Evolutionary conservation across 2,329 filamentous ascomycete species (phyloP).

Genomic region (Talaromyces sp.): DNA sequence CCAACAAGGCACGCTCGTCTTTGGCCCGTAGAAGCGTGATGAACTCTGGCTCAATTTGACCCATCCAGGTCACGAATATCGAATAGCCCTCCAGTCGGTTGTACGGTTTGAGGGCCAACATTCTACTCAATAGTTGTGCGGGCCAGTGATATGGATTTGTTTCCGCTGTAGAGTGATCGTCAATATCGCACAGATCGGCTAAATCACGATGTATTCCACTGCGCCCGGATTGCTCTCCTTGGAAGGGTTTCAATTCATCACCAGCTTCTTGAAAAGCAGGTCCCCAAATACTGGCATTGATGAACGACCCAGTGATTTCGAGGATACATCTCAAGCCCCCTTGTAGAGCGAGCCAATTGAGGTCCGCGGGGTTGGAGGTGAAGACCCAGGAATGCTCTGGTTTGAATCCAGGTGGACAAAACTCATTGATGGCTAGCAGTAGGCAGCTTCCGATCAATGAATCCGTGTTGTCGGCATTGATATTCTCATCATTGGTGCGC

Average conservation of each 20-base stretch:
- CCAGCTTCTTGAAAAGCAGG: conserved; percentile 4
- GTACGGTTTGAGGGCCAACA: conserved; percentile 30
- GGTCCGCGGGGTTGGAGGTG: conserved; percentile 28
- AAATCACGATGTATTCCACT: conserved; percentile 30
- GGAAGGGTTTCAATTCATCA: conserved; percentile 24
- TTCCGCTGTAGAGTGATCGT: conserved; percentile 25
- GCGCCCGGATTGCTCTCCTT: conserved; percentile 28
- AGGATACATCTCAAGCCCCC: conserved; percentile 34
- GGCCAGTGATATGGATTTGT: conserved; percentile 29
- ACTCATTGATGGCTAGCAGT: conserved; percentile 36
- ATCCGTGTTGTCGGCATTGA: conserved; percentile 36
- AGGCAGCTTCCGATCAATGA: conserved; percentile 38
- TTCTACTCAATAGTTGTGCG: conserved; percentile 31
- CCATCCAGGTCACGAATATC: conserved; percentile 35
- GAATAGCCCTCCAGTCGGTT: conserved; percentile 22
- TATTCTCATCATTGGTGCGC: conserved; percentile 4
- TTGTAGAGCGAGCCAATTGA: conserved; percentile 39
- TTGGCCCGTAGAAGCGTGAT: conserved; percentile 29
- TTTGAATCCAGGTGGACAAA: conserved; percentile 30
- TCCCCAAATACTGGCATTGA: conserved; percentile 35
- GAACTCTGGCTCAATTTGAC: conserved; percentile 31
- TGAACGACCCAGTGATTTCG: conserved; percentile 24
- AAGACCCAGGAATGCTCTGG: conserved; percentile 37
- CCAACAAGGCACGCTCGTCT: conserved; percentile 31
- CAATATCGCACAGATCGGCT: conserved; percentile 36